Evolutionary conservation across 495 filamentous ascomycete species (phyloP).

Genomic region (Rhypophila decipiens): DNA sequence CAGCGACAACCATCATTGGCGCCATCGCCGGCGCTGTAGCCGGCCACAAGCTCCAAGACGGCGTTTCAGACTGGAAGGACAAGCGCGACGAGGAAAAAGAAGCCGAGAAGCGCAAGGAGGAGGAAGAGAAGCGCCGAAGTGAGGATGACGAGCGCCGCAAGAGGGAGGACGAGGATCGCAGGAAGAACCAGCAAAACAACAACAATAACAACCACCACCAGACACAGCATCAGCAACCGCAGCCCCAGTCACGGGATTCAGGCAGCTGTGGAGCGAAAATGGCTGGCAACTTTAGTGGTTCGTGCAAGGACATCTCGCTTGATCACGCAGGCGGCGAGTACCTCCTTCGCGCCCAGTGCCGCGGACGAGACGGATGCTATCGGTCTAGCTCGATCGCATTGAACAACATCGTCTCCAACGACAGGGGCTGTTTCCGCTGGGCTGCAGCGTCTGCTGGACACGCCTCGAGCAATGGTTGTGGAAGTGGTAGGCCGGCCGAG

Average conservation of each 20-base stretch:
- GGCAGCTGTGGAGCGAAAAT: slow-evolving; percentile 5
- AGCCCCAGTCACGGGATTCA: too few relatives aligned
- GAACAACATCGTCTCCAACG: slow-evolving; percentile 26
- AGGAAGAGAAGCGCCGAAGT: slow-evolving; percentile 7
- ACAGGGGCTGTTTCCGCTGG: slow-evolving; percentile 29
- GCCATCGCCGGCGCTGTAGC: slow-evolving; percentile 29
- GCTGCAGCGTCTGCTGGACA: background rate
- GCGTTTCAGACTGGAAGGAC: slow-evolving; percentile 29
- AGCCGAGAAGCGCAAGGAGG: slow-evolving; percentile 4
- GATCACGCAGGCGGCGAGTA: slow-evolving; percentile 25
- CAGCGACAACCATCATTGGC: slow-evolving; percentile 21
- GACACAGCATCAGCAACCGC: slow-evolving; percentile 5
- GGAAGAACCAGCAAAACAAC: background rate
- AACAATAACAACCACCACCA: background rate
- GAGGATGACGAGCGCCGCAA: too few relatives aligned
- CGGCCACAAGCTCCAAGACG: slow-evolving; percentile 33
- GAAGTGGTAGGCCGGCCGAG: background rate
- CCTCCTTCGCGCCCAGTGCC: slow-evolving; percentile 26
- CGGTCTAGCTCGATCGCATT: slow-evolving; percentile 26
- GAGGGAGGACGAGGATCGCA: background rate
- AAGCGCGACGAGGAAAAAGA: slow-evolving; percentile 28
- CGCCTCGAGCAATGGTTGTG: background rate
- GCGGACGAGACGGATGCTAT: slow-evolving; percentile 20
- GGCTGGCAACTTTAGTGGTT: slow-evolving; percentile 26
- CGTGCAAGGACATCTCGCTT: slow-evolving; percentile 25